Evolutionary conservation across 2,329 filamentous ascomycete species (phyloP).

Genomic region (Akanthomyces uredinophilus): DNA sequence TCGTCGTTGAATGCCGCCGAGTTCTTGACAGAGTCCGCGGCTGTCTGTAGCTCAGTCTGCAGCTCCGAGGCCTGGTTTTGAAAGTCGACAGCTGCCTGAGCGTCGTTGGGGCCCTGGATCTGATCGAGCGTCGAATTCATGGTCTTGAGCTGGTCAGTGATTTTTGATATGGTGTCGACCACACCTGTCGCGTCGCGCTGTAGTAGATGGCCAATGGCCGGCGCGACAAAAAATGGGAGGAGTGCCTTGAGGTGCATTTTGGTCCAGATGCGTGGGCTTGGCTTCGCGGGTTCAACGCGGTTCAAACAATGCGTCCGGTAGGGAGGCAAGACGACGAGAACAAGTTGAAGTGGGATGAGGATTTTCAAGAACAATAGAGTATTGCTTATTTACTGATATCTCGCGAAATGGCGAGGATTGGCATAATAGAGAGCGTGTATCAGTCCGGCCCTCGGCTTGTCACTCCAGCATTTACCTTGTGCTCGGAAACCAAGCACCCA

Average conservation of each 20-base stretch:
- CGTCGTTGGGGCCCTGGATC: slow-evolving; percentile 2
- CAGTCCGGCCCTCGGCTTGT: too few species aligned
- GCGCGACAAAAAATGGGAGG: not conserved
- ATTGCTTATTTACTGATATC: too few species aligned
- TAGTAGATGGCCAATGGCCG: not conserved
- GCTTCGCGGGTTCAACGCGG: not conserved
- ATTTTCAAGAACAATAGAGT: too few species aligned
- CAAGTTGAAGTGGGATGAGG: too few species aligned
- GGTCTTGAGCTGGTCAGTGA: not conserved
- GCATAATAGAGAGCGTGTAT: too few species aligned
- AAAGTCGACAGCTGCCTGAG: not conserved
- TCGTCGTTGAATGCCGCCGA: not conserved
- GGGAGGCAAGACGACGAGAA: too few species aligned
- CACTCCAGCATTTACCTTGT: too few species aligned
- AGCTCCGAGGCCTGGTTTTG: slow-evolving; percentile 8
- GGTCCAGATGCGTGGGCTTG: not conserved
- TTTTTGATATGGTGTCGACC: not conserved
- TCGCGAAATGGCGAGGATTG: too few species aligned
- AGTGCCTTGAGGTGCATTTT: not conserved
- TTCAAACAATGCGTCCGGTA: not conserved
- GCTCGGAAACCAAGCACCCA: too few species aligned
- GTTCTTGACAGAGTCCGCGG: not conserved
- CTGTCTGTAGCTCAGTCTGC: not conserved
- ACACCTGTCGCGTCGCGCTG: not conserved
- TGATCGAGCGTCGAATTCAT: slow-evolving; percentile 5